Base-by-base conservation (phyloP, 1,284 basidiomycete species). In the Marasmius tenuissimus region DNA sequence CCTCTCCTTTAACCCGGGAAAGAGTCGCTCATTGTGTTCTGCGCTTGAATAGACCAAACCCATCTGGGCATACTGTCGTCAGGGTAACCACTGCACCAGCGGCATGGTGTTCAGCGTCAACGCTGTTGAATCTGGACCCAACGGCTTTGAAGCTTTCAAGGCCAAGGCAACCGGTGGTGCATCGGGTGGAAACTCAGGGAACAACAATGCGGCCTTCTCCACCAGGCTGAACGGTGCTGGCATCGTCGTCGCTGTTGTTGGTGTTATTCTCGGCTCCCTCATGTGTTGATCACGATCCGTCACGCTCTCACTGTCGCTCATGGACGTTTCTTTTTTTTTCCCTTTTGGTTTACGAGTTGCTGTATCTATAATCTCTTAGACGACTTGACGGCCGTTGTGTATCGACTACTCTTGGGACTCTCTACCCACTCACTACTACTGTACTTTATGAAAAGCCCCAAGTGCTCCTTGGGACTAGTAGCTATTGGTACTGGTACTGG, bases 71-170 rank as follows among this genome's bases (percentile, higher is more conserved):
- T 83, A 78, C 73, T 84, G 81, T 70, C 72, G 70, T 4, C 84
- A 86, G 69, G 67, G 68, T 6, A 71, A 65, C 53, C 87, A 88
- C 72, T 88, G 87, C 68, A 79, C 78, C 1, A 73, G 75, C 50
- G 86, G 86, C 55, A 89, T 89, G 88, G 86, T 89, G 58, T 87
- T 88, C 72, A 73, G 84, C 22, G 80, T 80, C 65, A 89, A 89
- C 71, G 81, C 87, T 8, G 74, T 82, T 16, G 80, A 83, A 63
- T 72, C 74, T 2, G 80, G 85, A 10, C 65, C 80, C 40, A 85
- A 85, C 68, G 86, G 74, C 66, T 89, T 86, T 68, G 78, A 69
- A 5, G 85, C 85, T 2, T 89, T 87, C 78, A 68, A 81, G 62
- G 76, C 77, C 1, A 73, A 73, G 33, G 84, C 85, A 2, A 77